Percentiles rank a stretch among this genome's conserved stretches.
Conservation (phyloP, 2,329 filamentous ascomycete species). For the Microdochium paspali region DNA sequence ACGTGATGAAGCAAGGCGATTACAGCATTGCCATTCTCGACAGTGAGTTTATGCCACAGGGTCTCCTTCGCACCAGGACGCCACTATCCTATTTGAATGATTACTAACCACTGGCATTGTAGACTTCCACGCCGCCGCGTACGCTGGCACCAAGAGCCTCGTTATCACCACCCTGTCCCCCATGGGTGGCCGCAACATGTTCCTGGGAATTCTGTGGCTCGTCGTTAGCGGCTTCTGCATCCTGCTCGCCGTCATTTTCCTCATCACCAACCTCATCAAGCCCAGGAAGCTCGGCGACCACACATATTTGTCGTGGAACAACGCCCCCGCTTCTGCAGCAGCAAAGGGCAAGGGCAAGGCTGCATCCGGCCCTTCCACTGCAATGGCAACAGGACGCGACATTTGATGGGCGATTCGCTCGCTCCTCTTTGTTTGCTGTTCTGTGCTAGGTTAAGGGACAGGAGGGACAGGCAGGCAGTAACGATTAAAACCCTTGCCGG, state of each 20-base stretch:
- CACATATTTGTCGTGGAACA: constrained; percentile 95
- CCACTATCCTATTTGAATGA: no score
- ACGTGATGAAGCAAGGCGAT: constrained; percentile 55
- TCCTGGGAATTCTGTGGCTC: constrained; percentile 92
- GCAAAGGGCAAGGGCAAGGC: constrained; percentile 28
- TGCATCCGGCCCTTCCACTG: constrained; percentile 26
- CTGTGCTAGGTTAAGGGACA: no score
- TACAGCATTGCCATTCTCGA: constrained; percentile 73
- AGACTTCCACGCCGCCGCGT: constrained; percentile 76
- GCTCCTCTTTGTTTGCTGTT: neutral
- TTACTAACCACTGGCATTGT: no score
- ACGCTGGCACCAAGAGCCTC: constrained; percentile 82
- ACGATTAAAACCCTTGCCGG: no score
- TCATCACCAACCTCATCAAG: constrained; percentile 81
- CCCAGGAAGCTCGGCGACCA: constrained; percentile 97
- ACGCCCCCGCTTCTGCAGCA: constrained; percentile 31
- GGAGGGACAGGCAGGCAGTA: no score
- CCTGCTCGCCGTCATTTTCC: constrained; percentile 78
- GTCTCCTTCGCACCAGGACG: neutral
- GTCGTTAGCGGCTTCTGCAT: constrained; percentile 92
- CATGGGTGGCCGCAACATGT: constrained; percentile 91
- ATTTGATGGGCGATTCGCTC: constrained; percentile 15
- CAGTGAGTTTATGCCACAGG: constrained; percentile 47
- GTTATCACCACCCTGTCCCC: constrained; percentile 83
- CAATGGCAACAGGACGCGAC: constrained; percentile 47